These are phyloP conservation scores for Strobilomyces confusus DNA, from an alignment of 768 basidiomycete genomes.

Conservation along the genomic window DNA sequence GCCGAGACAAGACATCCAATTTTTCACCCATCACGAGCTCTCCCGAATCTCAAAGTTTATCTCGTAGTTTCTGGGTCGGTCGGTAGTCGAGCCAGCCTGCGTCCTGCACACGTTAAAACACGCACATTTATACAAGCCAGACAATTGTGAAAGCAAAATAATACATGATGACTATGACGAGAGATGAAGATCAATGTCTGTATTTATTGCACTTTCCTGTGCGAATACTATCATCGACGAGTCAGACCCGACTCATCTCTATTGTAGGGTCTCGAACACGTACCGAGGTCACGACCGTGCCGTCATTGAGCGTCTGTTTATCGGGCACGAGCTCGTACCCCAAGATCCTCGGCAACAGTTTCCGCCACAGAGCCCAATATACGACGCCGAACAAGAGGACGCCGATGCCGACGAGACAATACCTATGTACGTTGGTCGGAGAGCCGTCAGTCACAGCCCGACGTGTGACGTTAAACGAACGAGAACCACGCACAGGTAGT, in stretches of 20 bases:
- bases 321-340: conserved; percentile 47
- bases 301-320: conserved; percentile 44
- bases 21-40: no score
- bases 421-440: conserved; percentile 35
- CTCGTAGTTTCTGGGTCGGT: no score
- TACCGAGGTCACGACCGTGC: conserved; percentile 52
- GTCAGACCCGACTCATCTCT: neutral
- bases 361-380: conserved; percentile 54
- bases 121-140: no score
- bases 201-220: neutral
- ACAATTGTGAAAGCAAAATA: no score
- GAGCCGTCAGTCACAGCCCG: neutral
- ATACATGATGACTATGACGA: no score
- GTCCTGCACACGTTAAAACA: no score
- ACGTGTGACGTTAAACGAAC: neutral
- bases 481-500: conserved; percentile 41
- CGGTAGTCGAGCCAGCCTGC: no score
- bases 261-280: conserved; percentile 14
- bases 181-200: no score
- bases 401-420: conserved; percentile 50
- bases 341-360: conserved; percentile 46
- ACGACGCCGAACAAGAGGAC: conserved; percentile 42
- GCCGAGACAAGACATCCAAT: no score
- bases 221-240: neutral
- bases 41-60: no score